Conservation (phyloP, 257 asterid species). For the Rubia yunnanensis region DNA sequence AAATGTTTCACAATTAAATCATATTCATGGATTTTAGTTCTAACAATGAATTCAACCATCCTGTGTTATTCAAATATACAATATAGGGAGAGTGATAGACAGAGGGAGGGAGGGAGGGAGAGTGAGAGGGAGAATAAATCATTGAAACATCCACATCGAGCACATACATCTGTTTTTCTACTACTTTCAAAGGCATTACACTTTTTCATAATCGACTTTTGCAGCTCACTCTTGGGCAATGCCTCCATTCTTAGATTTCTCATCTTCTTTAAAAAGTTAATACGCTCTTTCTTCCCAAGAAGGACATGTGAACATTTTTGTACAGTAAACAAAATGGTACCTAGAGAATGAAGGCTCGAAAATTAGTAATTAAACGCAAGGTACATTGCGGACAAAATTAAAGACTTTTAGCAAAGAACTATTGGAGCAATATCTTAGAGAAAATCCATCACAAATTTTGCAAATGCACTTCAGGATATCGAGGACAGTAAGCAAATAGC, state of each 20-base stretch:
- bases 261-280: conserved; percentile 47
- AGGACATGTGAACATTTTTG: conserved; percentile 74
- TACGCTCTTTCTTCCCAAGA: conserved; percentile 49
- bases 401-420: background rate
- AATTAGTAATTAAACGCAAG: background rate
- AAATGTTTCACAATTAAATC: background rate
- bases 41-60: background rate
- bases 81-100: no score
- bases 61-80: background rate
- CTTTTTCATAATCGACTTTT: conserved; percentile 46
- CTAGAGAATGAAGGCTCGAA: background rate
- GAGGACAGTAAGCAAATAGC: conserved; percentile 54
- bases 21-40: background rate
- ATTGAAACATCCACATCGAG: conserved; percentile 64
- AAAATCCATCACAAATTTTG: conserved; percentile 21
- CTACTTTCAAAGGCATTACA: conserved; percentile 51
- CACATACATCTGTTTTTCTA: conserved; percentile 42
- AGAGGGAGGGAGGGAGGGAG: background rate
- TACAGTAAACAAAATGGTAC: conserved; percentile 9
- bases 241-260: conserved; percentile 58
- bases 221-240: conserved; percentile 43
- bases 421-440: background rate
- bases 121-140: conserved; percentile 39
- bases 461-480: conserved; percentile 91
- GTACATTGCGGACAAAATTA: background rate